Percentiles rank a stretch among this genome's conserved stretches.
These are phyloP conservation scores for Teratosphaeria epicoccoides DNA, from an alignment of 2,329 filamentous ascomycete genomes.

Conservation along the genomic window DNA sequence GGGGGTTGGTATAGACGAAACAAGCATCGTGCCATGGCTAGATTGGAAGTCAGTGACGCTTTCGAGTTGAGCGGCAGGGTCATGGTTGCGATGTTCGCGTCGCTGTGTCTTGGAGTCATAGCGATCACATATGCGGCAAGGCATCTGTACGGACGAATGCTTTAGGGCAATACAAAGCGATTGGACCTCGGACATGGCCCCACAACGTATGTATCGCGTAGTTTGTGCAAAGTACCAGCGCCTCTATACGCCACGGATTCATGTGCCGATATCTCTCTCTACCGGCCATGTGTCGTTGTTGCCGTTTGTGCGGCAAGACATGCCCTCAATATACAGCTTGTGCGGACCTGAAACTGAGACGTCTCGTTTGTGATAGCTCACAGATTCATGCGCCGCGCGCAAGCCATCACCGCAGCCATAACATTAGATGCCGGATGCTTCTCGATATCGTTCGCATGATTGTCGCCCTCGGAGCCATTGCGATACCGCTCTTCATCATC, in stretches of 20 bases:
- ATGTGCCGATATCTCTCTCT: neutral
- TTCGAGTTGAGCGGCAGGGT: constrained; percentile 49
- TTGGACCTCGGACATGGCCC: neutral
- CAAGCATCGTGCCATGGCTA: constrained; percentile 46
- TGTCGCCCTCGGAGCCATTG: neutral
- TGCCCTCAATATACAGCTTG: neutral
- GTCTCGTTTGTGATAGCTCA: constrained; percentile 1
- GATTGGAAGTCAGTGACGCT: constrained; percentile 52
- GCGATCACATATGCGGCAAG: constrained; percentile 12
- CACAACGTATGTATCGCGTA: neutral
- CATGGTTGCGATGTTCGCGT: constrained; percentile 39
- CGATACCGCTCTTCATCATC: neutral
- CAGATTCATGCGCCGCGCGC: constrained; percentile 5
- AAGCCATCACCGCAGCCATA: constrained; percentile 6
- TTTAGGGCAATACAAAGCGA: neutral
- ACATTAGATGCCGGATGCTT: constrained; percentile 7
- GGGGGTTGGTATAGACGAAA: constrained; percentile 29
- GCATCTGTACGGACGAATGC: constrained; percentile 14
- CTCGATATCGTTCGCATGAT: neutral
- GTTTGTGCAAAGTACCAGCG: neutral
- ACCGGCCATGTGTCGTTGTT: neutral
- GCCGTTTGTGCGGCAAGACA: neutral
- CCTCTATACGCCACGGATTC: neutral
- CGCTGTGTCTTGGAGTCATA: constrained; percentile 17
- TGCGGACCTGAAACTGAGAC: neutral